Conservation (phyloP, 2,329 filamentous ascomycete species). For the Hypoxylon sp. region DNA sequence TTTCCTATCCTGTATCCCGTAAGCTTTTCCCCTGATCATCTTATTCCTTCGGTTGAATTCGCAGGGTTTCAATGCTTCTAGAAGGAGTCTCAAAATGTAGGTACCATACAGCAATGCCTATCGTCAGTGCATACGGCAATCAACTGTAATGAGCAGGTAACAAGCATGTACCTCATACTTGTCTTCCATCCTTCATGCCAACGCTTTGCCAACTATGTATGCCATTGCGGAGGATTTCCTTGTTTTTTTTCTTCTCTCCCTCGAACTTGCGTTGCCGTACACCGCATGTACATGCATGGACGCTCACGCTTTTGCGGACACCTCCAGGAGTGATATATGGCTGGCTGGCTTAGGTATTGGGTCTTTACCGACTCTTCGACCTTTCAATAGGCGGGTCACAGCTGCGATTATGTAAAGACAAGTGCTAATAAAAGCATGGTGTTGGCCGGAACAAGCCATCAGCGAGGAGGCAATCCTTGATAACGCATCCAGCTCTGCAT, state of each 20-base stretch:
- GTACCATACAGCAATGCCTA: background rate
- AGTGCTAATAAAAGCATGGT: constrained; percentile 36
- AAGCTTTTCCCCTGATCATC: constrained; percentile 34
- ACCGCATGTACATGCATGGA: constrained; percentile 35
- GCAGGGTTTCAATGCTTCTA: constrained; percentile 37
- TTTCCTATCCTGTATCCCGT: constrained; percentile 10
- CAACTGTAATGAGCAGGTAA: too few species aligned
- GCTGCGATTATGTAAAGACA: constrained; percentile 27
- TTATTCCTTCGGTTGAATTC: constrained; percentile 30
- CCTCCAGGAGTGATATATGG: constrained; percentile 34
- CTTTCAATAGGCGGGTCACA: constrained; percentile 11
- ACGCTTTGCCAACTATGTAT: constrained; percentile 5
- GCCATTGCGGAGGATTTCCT: constrained; percentile 14
- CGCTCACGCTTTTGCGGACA: constrained; percentile 36
- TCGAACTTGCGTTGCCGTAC: constrained; percentile 25
- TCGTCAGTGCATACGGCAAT: background rate
- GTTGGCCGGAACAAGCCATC: constrained; percentile 35
- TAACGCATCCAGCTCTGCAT: constrained; percentile 30
- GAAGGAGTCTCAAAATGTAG: constrained; percentile 27
- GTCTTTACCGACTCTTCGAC: constrained; percentile 33
- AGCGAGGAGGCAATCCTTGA: constrained; percentile 29
- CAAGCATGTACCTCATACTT: too few species aligned
- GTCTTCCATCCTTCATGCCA: too few species aligned
- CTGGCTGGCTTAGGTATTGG: too few species aligned
- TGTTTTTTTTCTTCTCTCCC: constrained; percentile 13